phyloP scores from a whole-genome alignment of 2,329 filamentous ascomycete genomes.

The Myriosclerotinia scirpicola region DNA sequence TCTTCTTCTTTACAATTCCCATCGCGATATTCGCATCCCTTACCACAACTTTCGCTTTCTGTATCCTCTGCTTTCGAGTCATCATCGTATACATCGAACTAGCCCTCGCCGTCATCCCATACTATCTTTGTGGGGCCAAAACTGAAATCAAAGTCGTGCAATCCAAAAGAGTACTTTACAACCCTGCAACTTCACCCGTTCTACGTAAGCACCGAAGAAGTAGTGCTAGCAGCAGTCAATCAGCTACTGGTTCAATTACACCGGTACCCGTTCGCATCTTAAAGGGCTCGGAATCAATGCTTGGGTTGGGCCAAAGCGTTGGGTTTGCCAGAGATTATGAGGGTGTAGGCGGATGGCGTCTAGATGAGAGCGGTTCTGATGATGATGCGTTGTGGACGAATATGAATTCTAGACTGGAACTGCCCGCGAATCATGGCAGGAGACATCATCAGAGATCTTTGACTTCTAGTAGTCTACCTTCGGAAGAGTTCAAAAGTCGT shows the following conservation, averaged over 20 bases:
- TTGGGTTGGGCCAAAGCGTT: slow-evolving; percentile 48
- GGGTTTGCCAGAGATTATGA: slow-evolving; percentile 58
- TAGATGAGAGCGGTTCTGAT: slow-evolving; percentile 43
- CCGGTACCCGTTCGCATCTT: slow-evolving; percentile 33
- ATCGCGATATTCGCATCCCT: slow-evolving; percentile 62
- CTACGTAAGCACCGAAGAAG: slow-evolving; percentile 31
- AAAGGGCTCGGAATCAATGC: slow-evolving; percentile 34
- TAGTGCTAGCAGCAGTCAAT: slow-evolving; percentile 38
- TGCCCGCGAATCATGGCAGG: slow-evolving; percentile 46
- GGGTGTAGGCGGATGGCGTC: slow-evolving; percentile 58
- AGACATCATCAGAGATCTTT: slow-evolving; percentile 49
- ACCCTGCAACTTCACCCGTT: slow-evolving; percentile 22
- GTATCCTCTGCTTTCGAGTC: slow-evolving; percentile 60
- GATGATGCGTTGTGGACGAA: slow-evolving; percentile 49
- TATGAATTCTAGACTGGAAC: slow-evolving; percentile 53
- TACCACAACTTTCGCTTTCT: slow-evolving; percentile 62
- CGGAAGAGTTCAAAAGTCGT: slow-evolving; percentile 31
- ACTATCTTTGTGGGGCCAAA: slow-evolving; percentile 48
- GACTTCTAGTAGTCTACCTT: slow-evolving; percentile 34
- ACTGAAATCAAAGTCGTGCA: slow-evolving; percentile 1
- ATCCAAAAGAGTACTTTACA: slow-evolving; percentile 12
- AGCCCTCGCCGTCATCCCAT: slow-evolving; percentile 56
- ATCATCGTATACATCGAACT: slow-evolving; percentile 64
- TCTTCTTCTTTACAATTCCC: slow-evolving; percentile 62
- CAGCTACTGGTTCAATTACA: slow-evolving; percentile 29